Percentiles rank a stretch among this genome's conserved stretches.
Evolutionary conservation across 257 asterid species (phyloP).

Genomic region (Buddleja alternifolia): DNA sequence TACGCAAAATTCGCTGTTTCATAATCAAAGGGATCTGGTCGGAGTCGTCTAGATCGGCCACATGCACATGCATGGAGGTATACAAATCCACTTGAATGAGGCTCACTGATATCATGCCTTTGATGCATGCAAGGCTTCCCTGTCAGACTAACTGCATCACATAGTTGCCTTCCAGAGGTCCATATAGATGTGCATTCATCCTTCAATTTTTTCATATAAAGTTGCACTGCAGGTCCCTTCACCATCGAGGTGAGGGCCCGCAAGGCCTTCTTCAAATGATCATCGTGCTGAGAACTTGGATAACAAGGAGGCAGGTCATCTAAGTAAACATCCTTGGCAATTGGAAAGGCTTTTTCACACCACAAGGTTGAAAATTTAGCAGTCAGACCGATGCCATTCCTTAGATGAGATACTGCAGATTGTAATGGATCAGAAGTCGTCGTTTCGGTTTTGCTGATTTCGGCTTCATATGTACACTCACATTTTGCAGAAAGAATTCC

Average conservation of each 20-base stretch:
- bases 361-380: constrained; percentile 74
- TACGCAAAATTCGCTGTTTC: constrained; percentile 70
- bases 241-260: constrained; percentile 65
- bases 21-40: constrained; percentile 89
- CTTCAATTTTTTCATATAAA: constrained; percentile 61
- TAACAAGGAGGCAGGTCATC: constrained; percentile 76
- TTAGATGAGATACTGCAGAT: constrained; percentile 60
- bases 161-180: constrained; percentile 86
- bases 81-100: constrained; percentile 88
- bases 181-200: constrained; percentile 86
- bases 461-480: constrained; percentile 38
- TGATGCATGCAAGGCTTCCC: constrained; percentile 96
- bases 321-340: constrained; percentile 80
- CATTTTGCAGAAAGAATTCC: constrained; percentile 64
- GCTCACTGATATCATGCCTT: constrained; percentile 57
- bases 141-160: constrained; percentile 94
- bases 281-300: constrained; percentile 81
- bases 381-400: constrained; percentile 56
- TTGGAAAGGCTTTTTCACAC: constrained; percentile 88
- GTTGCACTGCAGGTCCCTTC: constrained; percentile 79
- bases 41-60: constrained; percentile 89
- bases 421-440: constrained; percentile 51
- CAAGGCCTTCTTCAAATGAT: constrained; percentile 72
- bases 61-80: constrained; percentile 99
- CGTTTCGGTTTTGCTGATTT: constrained; percentile 34